Percentiles rank a stretch among this genome's conserved stretches.
These are phyloP conservation scores for Thalia dealbata DNA, from an alignment of 176 grass and related monocot species.

Conservation along the genomic window DNA sequence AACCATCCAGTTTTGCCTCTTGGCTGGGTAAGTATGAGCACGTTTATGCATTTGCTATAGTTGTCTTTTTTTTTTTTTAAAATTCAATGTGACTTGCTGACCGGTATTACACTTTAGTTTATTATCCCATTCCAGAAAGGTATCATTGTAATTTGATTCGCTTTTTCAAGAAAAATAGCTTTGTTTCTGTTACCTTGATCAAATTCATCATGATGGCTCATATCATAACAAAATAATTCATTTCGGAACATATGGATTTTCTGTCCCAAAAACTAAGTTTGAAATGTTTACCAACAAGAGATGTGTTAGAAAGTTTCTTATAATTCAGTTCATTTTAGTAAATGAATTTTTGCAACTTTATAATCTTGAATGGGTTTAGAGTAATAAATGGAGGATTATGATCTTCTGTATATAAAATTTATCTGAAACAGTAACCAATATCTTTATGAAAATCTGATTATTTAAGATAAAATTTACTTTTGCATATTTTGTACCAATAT, in stretches of 20 bases:
- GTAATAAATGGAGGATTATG: background rate
- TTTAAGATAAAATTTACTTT: background rate
- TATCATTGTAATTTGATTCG: background rate
- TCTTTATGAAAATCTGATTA: background rate
- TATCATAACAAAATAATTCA: background rate
- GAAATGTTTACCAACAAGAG: background rate
- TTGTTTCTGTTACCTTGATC: background rate
- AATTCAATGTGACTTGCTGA: background rate
- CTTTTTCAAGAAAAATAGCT: background rate
- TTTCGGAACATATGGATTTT: background rate
- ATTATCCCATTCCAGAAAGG: background rate
- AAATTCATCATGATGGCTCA: background rate
- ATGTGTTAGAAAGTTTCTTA: background rate
- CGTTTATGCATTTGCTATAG: conserved; percentile 5
- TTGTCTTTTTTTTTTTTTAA: too few relatives aligned
- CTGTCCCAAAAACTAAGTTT: background rate
- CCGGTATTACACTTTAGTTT: background rate
- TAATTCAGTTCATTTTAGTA: too few relatives aligned
- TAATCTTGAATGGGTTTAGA: background rate
- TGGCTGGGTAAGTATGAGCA: conserved; percentile 56
- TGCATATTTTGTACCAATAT: too few relatives aligned
- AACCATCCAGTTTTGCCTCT: conserved; percentile 36
- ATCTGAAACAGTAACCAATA: background rate
- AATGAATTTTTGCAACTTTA: background rate
- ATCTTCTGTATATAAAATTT: background rate